Evolutionary conservation across 2,329 filamentous ascomycete species (phyloP).

Genomic region (Zasmidium cellare): DNA sequence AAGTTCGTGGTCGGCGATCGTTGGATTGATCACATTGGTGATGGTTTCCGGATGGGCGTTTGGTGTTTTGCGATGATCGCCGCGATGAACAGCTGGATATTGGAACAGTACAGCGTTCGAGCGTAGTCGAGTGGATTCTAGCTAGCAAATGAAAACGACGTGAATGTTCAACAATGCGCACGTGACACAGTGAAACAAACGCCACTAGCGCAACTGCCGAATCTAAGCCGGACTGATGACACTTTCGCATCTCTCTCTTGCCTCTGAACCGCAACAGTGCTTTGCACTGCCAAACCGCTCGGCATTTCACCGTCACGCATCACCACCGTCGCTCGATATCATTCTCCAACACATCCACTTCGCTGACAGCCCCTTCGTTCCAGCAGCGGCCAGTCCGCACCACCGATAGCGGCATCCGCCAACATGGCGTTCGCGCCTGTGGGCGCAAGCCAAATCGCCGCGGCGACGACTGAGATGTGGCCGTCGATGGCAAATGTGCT

Average conservation of each 20-base stretch:
- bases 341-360: neutral
- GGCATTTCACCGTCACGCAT: neutral
- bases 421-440: slow-evolving; percentile 4
- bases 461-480: slow-evolving; percentile 2
- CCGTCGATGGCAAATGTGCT: neutral
- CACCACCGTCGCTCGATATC: neutral
- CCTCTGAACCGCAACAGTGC: neutral
- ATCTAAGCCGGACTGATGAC: neutral
- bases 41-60: neutral
- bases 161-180: neutral
- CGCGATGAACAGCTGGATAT: neutral
- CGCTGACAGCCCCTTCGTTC: neutral
- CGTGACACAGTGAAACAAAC: neutral
- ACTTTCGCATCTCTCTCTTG: neutral
- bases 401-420: neutral
- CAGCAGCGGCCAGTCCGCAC: slow-evolving; percentile 7
- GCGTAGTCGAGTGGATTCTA: neutral
- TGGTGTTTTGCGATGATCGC: neutral
- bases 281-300: neutral
- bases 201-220: neutral
- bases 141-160: neutral
- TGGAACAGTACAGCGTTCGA: neutral
- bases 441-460: neutral
- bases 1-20: neutral
- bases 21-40: neutral